These are phyloP conservation scores for Selenicereus undatus DNA, from an alignment of 148 eudicot species.

Conservation along the genomic window DNA sequence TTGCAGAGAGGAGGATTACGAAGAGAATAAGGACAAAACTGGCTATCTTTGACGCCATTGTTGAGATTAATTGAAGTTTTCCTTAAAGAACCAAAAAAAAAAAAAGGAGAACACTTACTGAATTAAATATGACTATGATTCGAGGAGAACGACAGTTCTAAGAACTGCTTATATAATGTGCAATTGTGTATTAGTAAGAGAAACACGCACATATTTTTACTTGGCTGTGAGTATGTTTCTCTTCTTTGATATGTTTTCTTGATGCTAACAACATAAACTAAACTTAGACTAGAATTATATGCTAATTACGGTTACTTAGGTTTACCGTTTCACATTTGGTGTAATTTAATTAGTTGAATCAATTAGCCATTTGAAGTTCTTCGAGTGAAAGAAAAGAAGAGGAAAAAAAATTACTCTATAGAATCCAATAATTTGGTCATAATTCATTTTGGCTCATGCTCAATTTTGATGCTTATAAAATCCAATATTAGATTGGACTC, in stretches of 20 bases:
- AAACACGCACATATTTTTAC: neutral
- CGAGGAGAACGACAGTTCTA: neutral
- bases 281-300: neutral
- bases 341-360: neutral
- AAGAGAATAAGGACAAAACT: neutral
- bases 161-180: neutral
- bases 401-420: too few relatives aligned
- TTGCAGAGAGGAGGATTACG: neutral
- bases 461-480: too few relatives aligned
- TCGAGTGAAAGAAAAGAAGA: too few relatives aligned
- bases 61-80: neutral
- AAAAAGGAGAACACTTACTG: too few relatives aligned
- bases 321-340: neutral
- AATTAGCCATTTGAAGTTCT: neutral
- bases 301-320: conserved; percentile 6
- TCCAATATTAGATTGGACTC: too few relatives aligned
- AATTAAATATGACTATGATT: neutral
- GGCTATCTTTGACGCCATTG: neutral
- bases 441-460: too few relatives aligned
- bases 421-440: too few relatives aligned
- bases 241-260: neutral
- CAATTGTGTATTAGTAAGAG: neutral
- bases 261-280: neutral
- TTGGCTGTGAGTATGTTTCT: conserved; percentile 1
- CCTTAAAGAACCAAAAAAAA: neutral